Evolutionary conservation across 441 rosid species (phyloP).

Genomic region (Populus hybrid): DNA sequence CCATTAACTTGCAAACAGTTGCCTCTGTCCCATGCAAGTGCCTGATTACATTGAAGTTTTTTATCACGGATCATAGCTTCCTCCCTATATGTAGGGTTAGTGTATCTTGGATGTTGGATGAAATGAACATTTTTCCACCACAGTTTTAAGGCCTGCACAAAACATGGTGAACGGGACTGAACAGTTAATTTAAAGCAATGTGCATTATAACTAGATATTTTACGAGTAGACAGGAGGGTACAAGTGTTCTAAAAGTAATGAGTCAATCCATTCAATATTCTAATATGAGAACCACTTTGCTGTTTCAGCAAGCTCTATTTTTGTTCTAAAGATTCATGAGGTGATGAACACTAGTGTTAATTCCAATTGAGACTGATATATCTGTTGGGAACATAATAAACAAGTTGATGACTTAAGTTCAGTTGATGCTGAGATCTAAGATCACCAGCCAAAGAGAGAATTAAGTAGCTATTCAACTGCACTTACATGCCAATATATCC

Average conservation of each 20-base stretch:
- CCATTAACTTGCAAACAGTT: conserved; percentile 14
- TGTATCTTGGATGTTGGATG: conserved; percentile 70
- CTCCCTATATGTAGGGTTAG: conserved; percentile 56
- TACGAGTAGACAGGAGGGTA: neutral
- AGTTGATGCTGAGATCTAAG: neutral
- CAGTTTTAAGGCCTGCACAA: conserved; percentile 66
- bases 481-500: conserved; percentile 98
- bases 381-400: neutral
- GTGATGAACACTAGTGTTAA: neutral
- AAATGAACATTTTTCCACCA: conserved; percentile 88
- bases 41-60: conserved; percentile 44
- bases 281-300: neutral
- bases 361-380: neutral
- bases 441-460: neutral
- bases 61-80: conserved; percentile 56
- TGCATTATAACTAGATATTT: no score
- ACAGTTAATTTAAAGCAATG: neutral
- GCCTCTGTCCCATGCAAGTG: conserved; percentile 19
- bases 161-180: neutral
- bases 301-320: neutral
- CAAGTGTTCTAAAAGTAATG: neutral
- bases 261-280: neutral
- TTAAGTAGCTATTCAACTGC: conserved; percentile 1
- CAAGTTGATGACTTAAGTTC: neutral
- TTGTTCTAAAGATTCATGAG: neutral